Percentiles rank a stretch among this genome's conserved stretches.
phyloP scores from a whole-genome alignment of 2,329 filamentous ascomycete species.

The Chrysoporthe cubensis region DNA sequence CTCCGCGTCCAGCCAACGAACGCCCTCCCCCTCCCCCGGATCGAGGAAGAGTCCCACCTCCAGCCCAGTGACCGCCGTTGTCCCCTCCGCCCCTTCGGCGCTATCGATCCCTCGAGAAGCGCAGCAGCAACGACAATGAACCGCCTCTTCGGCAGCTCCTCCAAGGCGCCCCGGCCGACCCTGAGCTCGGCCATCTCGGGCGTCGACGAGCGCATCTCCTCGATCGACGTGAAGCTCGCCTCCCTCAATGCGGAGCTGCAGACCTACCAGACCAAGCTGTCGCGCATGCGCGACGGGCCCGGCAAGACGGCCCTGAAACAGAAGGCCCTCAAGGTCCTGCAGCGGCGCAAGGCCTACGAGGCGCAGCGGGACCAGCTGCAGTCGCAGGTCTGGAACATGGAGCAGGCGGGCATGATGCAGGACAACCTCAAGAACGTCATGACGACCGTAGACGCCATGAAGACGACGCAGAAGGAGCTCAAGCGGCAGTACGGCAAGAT shows the following conservation, averaged over 20 bases:
- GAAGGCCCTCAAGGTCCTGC: conserved; percentile 91
- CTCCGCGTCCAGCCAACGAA: too few relatives aligned
- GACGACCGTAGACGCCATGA: conserved; percentile 97
- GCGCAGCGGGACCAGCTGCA: conserved; percentile 91
- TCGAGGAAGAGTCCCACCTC: too few relatives aligned
- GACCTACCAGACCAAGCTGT: conserved; percentile 83
- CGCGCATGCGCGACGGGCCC: conserved; percentile 93
- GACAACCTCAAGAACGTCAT: conserved; percentile 98
- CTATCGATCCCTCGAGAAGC: too few relatives aligned
- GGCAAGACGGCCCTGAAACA: conserved; percentile 92
- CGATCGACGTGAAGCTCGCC: conserved; percentile 92
- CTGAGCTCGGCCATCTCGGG: conserved; percentile 82
- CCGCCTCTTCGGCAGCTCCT: conserved; percentile 89
- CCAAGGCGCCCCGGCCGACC: conserved; percentile 85
- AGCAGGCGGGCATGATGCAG: conserved; percentile 97
- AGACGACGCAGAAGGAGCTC: conserved; percentile 92
- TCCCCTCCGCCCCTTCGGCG: too few relatives aligned
- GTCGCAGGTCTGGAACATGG: conserved; percentile 98
- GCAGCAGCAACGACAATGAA: conserved; percentile 67
- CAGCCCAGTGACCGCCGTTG: too few relatives aligned
- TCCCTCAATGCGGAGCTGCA: conserved; percentile 88
- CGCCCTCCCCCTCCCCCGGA: too few relatives aligned
- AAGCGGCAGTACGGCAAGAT: conserved; percentile 96
- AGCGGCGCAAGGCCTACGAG: conserved; percentile 94
- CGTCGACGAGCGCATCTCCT: conserved; percentile 82